Conservation (phyloP, 176 grass and related monocot species). For the Elymus sibiricus region DNA sequence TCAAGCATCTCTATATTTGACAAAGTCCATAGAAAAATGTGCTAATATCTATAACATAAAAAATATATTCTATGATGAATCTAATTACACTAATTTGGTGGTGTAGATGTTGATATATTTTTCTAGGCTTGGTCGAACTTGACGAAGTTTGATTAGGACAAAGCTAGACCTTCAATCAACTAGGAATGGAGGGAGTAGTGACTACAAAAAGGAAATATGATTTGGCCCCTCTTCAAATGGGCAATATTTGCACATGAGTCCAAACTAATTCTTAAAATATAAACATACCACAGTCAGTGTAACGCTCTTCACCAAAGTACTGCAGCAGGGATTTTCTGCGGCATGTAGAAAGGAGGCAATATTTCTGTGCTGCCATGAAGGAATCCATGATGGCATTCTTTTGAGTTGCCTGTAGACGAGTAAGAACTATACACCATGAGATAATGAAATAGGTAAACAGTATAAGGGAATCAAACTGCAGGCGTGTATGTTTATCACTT, state of each 20-base stretch:
- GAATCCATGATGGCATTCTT: constrained; percentile 84
- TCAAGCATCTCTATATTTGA: neutral
- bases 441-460: constrained; percentile 13
- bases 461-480: constrained; percentile 14
- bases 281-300: constrained; percentile 63
- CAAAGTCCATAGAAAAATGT: too few species aligned
- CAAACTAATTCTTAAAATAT: constrained; percentile 9
- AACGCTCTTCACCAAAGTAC: constrained; percentile 76
- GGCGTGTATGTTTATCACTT: neutral
- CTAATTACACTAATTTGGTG: neutral
- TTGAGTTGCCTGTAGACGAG: constrained; percentile 55
- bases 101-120: neutral
- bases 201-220: neutral
- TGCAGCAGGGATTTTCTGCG: constrained; percentile 76
- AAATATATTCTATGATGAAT: neutral
- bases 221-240: neutral
- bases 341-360: constrained; percentile 81
- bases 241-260: neutral
- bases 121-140: neutral
- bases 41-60: too few species aligned
- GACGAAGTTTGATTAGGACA: too few species aligned
- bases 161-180: too few species aligned
- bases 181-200: neutral
- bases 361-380: constrained; percentile 79
- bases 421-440: constrained; percentile 4